These are phyloP conservation scores for Chalciporus pseudorubinellus DNA, from an alignment of 768 basidiomycete genomes.

Conservation along the genomic window DNA sequence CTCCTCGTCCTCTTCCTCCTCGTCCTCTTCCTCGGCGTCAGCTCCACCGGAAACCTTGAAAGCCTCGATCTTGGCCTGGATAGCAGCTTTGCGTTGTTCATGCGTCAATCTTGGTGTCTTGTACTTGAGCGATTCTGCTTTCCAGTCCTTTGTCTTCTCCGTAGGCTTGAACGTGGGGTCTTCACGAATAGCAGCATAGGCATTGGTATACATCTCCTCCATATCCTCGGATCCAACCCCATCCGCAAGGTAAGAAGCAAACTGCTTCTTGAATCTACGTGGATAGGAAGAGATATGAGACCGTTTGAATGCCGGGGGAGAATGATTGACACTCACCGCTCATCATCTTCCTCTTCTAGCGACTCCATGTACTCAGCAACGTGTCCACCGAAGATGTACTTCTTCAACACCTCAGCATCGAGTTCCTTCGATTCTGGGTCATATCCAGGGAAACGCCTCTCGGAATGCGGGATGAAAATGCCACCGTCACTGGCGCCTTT, in stretches of 20 bases:
- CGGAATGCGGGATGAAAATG: slow-evolving; percentile 95
- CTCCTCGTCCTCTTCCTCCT: slow-evolving; percentile 45
- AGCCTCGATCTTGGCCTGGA: slow-evolving; percentile 85
- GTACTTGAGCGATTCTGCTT: slow-evolving; percentile 75
- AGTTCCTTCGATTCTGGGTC: slow-evolving; percentile 91
- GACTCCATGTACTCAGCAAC: slow-evolving; percentile 99
- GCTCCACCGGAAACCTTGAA: slow-evolving; percentile 70
- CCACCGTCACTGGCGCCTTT: slow-evolving; percentile 99
- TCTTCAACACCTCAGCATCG: slow-evolving; percentile 91
- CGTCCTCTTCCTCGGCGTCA: slow-evolving; percentile 39
- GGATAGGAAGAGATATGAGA: slow-evolving; percentile 6
- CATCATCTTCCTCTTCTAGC: slow-evolving; percentile 99
- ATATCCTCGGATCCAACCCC: slow-evolving; percentile 95
- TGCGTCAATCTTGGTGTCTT: slow-evolving; percentile 64
- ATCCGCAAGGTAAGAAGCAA: slow-evolving; percentile 92
- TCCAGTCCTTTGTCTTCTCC: slow-evolving; percentile 91
- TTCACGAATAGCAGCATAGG: slow-evolving; percentile 94
- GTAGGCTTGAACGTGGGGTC: slow-evolving; percentile 88
- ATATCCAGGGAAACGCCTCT: slow-evolving; percentile 97
- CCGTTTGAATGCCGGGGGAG: background rate
- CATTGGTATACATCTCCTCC: slow-evolving; percentile 91
- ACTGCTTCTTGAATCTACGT: slow-evolving; percentile 93
- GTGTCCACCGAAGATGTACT: slow-evolving; percentile 97
- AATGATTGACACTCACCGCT: slow-evolving; percentile 53
- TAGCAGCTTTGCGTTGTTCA: slow-evolving; percentile 74